A percentile compares a stretch with the other conserved stretches of the same genome.
phyloP scores from a whole-genome alignment of 768 basidiomycete species.

The Termitomyces sp. region DNA sequence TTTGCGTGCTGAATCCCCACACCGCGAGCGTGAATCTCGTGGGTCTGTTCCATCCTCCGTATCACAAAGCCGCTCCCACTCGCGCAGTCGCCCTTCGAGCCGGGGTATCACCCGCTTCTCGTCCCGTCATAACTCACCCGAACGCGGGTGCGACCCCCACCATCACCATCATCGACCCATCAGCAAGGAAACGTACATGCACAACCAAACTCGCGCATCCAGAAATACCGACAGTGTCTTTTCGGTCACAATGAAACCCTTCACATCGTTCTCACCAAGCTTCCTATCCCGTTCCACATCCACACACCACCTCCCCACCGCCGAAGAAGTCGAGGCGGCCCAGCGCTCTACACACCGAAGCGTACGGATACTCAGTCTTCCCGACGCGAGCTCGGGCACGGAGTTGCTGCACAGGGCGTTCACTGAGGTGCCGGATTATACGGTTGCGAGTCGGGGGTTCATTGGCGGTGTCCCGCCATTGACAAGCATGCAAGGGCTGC shows the following conservation, averaged over 20 bases:
- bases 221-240: slow-evolving; percentile 53
- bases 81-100: slow-evolving; percentile 18
- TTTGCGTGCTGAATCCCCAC: slow-evolving; percentile 23
- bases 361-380: slow-evolving; percentile 15
- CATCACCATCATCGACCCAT: slow-evolving; percentile 14
- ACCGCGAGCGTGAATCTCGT: slow-evolving; percentile 8
- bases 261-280: slow-evolving; percentile 46
- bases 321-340: slow-evolving; percentile 15
- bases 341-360: slow-evolving; percentile 14
- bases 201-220: slow-evolving; percentile 45
- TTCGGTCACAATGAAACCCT: slow-evolving; percentile 62
- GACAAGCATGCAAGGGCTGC: slow-evolving; percentile 71
- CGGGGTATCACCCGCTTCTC: slow-evolving; percentile 20
- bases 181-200: slow-evolving; percentile 49
- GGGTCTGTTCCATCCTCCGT: slow-evolving; percentile 22
- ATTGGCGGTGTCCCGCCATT: slow-evolving; percentile 89
- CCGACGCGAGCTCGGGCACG: slow-evolving; percentile 20
- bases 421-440: slow-evolving; percentile 85
- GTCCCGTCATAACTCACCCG: slow-evolving; percentile 60
- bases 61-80: slow-evolving; percentile 23
- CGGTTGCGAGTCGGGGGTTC: slow-evolving; percentile 81
- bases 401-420: slow-evolving; percentile 58
- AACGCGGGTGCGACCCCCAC: slow-evolving; percentile 29
- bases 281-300: slow-evolving; percentile 25
- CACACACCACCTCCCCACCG: slow-evolving; percentile 1